Conservation (phyloP, 1,139 yeast species). For the Wickerhamiella pararugosa region DNA sequence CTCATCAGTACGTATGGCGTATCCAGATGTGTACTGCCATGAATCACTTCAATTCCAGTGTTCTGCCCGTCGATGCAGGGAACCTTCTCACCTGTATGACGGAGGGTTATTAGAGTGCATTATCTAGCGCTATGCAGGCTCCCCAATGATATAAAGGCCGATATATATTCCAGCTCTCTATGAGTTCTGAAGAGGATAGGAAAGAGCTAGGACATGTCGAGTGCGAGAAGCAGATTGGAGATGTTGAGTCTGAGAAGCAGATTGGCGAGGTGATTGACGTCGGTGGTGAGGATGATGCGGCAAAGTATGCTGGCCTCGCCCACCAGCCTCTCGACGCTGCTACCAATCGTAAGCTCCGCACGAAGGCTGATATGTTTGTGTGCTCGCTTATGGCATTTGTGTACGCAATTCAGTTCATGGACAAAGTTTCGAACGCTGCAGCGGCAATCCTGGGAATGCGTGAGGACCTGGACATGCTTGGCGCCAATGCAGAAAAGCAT, state of each 20-base stretch:
- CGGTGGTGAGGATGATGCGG: conserved; percentile 5
- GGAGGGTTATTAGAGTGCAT: too few relatives aligned
- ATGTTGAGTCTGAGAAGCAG: not conserved
- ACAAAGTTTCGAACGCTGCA: conserved; percentile 40
- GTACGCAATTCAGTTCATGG: conserved; percentile 49
- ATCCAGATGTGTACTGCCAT: too few relatives aligned
- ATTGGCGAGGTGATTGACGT: conserved; percentile 10
- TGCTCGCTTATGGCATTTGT: conserved; percentile 43
- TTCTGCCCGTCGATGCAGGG: too few relatives aligned
- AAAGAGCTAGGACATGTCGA: too few relatives aligned
- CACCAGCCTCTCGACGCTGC: not conserved
- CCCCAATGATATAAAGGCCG: too few relatives aligned
- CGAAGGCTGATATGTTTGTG: conserved; percentile 41
- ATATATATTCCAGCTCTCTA: too few relatives aligned
- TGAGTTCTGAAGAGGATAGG: too few relatives aligned
- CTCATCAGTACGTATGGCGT: too few relatives aligned
- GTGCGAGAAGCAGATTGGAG: too few relatives aligned
- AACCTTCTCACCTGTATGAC: too few relatives aligned
- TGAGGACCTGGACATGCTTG: conserved; percentile 22
- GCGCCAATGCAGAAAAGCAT: conserved; percentile 15
- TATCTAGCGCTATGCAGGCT: too few relatives aligned
- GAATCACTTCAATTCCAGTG: too few relatives aligned
- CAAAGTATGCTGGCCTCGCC: conserved; percentile 4
- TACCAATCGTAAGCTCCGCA: conserved; percentile 17
- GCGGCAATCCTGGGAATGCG: conserved; percentile 48